Evolutionary conservation across 106 monocot genomes (phyloP), one percentile per base, ranked within the genome.

Genomic region (Dendrobium catenatum): DNA sequence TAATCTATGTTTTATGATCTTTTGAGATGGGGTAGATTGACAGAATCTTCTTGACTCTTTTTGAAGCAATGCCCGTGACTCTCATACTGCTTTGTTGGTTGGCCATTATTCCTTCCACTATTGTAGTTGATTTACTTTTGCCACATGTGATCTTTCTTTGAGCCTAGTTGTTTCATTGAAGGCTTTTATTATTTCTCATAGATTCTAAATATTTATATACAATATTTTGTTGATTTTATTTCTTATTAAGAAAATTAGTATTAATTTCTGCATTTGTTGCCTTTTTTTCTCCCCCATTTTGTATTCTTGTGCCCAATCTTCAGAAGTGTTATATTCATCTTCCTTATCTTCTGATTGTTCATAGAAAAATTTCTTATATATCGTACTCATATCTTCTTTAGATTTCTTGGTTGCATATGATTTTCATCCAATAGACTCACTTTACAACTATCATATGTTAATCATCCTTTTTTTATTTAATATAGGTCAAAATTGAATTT

Each of bases 71-170:
- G 33, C 81, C 82, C 80, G 86, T 87, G 89, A 89, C 17, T 72
- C 68, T 73, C 74, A 82, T 59, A 77, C 82, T 75, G 24, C 58
- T 85, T 80, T 58, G 37, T 70, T 89, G 55, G 89, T 82, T 89
- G 86, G 86, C 82, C 86, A 84, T 89, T 75, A 87, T 15, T 89
- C 72, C 20, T 37, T 68, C 66, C 58, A 24, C 37, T 68, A 27
- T 48, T 31, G 44, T 55, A 75, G 41, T 68, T 80, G 78, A 73
- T 86, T 88, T 78, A 80, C 80, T 85, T 72, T 19, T 79, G 31
- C 75, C 68, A 56, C 75, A 24, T 83, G 80, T 75, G 80, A 74
- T 77, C 51, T 81, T 22, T 49, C 41, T 18, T 19, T 20, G 42
- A 54, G 29, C 27, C 41, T 22, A 42, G 20, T 40, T 72, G 48